Conservation (phyloP, 495 filamentous ascomycete species). For the Trichoderma gamsii region DNA sequence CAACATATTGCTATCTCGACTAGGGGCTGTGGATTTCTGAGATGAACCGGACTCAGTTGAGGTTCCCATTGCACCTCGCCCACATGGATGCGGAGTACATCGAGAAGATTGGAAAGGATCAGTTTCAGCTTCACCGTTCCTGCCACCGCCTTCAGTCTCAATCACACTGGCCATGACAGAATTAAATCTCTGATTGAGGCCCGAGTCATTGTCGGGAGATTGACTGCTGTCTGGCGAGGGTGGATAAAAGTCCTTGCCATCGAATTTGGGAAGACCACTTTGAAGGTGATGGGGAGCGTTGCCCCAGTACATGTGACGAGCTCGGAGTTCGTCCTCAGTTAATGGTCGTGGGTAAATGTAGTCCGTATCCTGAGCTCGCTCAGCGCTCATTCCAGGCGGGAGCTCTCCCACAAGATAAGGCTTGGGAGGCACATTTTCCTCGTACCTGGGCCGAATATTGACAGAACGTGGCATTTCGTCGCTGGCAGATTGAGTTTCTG, state of each 20-base stretch:
- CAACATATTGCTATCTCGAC: background rate
- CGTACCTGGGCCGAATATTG: background rate
- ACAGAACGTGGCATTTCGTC: background rate
- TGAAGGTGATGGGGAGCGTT: constrained; percentile 34
- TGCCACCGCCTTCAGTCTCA: background rate
- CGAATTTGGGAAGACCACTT: constrained; percentile 48
- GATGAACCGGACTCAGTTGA: background rate
- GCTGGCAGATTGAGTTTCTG: background rate
- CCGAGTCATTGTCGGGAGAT: background rate
- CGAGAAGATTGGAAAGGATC: background rate
- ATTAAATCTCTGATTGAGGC: background rate
- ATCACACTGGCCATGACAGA: background rate
- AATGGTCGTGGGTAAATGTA: constrained; percentile 42
- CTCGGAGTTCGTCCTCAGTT: constrained; percentile 43
- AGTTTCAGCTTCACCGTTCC: background rate
- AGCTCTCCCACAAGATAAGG: constrained; percentile 42
- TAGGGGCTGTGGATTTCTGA: background rate
- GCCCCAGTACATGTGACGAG: constrained; percentile 48
- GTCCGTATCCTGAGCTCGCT: constrained; percentile 30
- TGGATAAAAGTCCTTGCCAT: constrained; percentile 52
- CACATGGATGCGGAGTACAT: background rate
- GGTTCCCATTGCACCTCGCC: background rate
- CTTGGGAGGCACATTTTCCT: background rate
- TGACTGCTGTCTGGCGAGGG: constrained; percentile 40
- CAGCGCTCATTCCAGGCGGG: constrained; percentile 33